Base-by-base conservation (phyloP, 2,329 filamentous ascomycete species). In the Fonsecaea pedrosoi region DNA sequence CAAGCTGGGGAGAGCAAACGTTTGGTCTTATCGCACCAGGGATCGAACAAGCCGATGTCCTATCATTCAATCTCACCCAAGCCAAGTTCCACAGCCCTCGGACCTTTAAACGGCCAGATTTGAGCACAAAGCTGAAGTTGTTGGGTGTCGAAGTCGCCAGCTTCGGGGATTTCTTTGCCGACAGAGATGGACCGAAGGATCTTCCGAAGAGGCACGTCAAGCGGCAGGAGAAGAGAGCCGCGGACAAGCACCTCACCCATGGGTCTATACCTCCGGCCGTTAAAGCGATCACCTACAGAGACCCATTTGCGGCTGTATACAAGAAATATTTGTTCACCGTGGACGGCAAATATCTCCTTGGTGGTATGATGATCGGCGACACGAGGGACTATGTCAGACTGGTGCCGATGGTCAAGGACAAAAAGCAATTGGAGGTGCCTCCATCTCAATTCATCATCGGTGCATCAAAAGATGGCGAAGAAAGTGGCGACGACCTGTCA, bases 281-380 rank as follows among this genome's bases (percentile, higher is more conserved):
- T 73, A 96, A 96, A 79, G 89, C 92, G 0, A 81, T 97, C 50
- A 94, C 90, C 0, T 97, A 96, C 81, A 92, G 90, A 69, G 93
- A 97, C 74, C 93, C 93, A 0, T 97, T 97, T 75, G 86, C 89
- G 64, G 89, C 92, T 56, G 87, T 97, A 1, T 97, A 97, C 82
- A 97, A 97, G 78, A 97, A 97, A 76, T 97, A 95, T 77, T 81
- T 97, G 10, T 97, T 97, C 75, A 96, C 93, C 0, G 82, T 89
- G 75, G 94, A 97, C 75, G 93, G 93, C 32, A 96, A 96, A 77
- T 94, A 94, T 74, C 82, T 97, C 0, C 86, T 97, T 0, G 93
- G 93, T n/a, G 94, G 93, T 3, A 97, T 97, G 92, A 96, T 97
- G 92, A 95, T 97, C 68, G 94, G 93, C 45, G 93, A 97, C 74